Evolutionary conservation across 2,329 filamentous ascomycete species (phyloP), one percentile per base, ranked within the genome.

Genomic region (Arachnomyces sp.): DNA sequence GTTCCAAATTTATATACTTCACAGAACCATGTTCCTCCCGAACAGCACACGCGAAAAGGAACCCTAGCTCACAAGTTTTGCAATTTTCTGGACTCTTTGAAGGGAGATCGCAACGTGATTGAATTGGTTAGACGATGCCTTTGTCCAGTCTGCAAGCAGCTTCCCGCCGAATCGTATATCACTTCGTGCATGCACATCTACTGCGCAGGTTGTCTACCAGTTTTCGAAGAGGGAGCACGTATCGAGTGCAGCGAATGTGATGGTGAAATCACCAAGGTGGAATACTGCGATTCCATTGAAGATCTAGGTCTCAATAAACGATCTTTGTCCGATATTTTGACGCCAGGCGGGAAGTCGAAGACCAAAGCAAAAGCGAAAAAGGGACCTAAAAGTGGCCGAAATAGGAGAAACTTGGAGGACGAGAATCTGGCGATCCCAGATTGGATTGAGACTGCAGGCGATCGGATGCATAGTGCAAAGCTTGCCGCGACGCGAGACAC

Each of bases 171-270:
- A 1, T 61, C 70, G 0, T 54, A 63, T 7, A 57, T 73, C 20
- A 74, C 73, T 0, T 56, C 64, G 3, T 81, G 77, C 50, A 58
- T 63, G 12, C 77, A 81, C 44, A 54, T 78, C 4, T 76, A 75
- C 46, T 81, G 77, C 54, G 41, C 53, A 1, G 52, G 58, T 0
- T 81, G 77, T 47, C 75, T 6, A 38, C 36, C 2, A 7, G 3
- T 8, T 37, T 46, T 2, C 28, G 36, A 1, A 30, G 44, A 11
- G 29, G 30, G 20, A 7, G 49, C 51, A 2, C 45, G 52, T 33
- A n/a, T 58, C 0, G 36, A 53, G 3, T 31, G 57, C 58, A 13
- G 57, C 39, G 38, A 42, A 32, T 55, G 50, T 12, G 13, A 38
- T 0, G n/a, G 20, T 2, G 4, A 25, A 3, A 53, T 56, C 2